phyloP scores from a whole-genome alignment of 2,329 filamentous ascomycete genomes.

The Trichoderma hamatum region DNA sequence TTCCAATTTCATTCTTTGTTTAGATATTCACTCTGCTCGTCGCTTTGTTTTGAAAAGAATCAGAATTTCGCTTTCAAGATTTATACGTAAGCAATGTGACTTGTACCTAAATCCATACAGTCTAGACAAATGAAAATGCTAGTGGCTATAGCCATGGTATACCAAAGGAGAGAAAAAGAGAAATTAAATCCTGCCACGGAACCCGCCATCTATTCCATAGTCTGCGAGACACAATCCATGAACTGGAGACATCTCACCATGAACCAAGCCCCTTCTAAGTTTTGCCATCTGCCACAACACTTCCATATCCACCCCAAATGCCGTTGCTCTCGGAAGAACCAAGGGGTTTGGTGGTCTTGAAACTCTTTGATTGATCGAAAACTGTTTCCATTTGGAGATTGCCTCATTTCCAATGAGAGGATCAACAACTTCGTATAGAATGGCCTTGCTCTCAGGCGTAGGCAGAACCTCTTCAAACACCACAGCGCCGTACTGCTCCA shows the following conservation, averaged over 20 bases:
- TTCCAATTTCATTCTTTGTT: not conserved
- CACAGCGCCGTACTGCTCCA: constrained; percentile 1
- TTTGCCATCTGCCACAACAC: constrained; percentile 11
- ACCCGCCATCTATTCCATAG: constrained; percentile 20
- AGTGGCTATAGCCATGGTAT: not conserved
- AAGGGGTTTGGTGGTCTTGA: not conserved
- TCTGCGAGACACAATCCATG: constrained; percentile 16
- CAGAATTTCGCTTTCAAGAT: not conserved
- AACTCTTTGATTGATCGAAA: not conserved
- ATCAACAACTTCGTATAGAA: constrained; percentile 19
- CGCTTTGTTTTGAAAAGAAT: not conserved
- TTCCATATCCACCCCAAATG: constrained; percentile 3
- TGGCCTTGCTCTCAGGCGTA: constrained; percentile 1
- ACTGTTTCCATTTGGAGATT: constrained; percentile 13
- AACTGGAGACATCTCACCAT: constrained; percentile 17
- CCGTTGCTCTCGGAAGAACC: not conserved
- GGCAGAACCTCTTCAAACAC: constrained; percentile 10
- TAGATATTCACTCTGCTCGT: not conserved
- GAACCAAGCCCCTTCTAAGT: not conserved
- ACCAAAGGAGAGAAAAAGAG: not conserved
- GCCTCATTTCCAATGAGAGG: constrained; percentile 9
- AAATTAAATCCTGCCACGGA: not conserved
- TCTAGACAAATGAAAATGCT: not conserved
- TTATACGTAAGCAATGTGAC: not conserved
- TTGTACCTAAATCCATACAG: too few species aligned